Conservation (phyloP, 75 land plant species). For the Pinus taeda region DNA sequence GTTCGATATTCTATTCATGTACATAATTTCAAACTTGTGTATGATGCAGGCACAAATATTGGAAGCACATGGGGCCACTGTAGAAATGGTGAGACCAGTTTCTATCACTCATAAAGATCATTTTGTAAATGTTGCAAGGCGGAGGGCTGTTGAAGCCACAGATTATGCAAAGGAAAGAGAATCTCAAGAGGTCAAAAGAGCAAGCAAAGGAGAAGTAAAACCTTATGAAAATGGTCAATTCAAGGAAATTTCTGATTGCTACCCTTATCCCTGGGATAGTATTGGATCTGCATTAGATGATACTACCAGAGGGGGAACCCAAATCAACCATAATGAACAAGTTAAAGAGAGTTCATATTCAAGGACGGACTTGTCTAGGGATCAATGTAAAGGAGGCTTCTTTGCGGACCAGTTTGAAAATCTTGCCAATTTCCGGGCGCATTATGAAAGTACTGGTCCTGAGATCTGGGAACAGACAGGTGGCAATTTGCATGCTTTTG, state of each 20-base stretch:
- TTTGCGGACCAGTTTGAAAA: slow-evolving; percentile 99
- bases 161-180: slow-evolving; percentile 26
- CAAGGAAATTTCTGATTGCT: neutral
- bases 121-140: slow-evolving; percentile 93
- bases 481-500: slow-evolving; percentile 89
- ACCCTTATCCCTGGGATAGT: neutral
- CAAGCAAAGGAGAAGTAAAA: slow-evolving; percentile 6
- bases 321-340: neutral
- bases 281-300: neutral
- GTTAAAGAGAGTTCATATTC: slow-evolving; percentile 3
- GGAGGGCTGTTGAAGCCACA: slow-evolving; percentile 78
- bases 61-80: slow-evolving; percentile 93
- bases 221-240: neutral
- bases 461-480: slow-evolving; percentile 94
- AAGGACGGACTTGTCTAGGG: neutral
- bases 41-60: slow-evolving; percentile 79
- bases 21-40: neutral
- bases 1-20: neutral
- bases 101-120: slow-evolving; percentile 96
- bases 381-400: slow-evolving; percentile 68
- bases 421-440: slow-evolving; percentile 86
- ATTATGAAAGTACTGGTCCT: slow-evolving; percentile 96
- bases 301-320: too few relatives aligned
- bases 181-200: neutral
- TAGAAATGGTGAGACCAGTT: slow-evolving; percentile 97